phyloP scores from a whole-genome alignment of 2,329 filamentous ascomycete species.

The Fusarium sp. region DNA sequence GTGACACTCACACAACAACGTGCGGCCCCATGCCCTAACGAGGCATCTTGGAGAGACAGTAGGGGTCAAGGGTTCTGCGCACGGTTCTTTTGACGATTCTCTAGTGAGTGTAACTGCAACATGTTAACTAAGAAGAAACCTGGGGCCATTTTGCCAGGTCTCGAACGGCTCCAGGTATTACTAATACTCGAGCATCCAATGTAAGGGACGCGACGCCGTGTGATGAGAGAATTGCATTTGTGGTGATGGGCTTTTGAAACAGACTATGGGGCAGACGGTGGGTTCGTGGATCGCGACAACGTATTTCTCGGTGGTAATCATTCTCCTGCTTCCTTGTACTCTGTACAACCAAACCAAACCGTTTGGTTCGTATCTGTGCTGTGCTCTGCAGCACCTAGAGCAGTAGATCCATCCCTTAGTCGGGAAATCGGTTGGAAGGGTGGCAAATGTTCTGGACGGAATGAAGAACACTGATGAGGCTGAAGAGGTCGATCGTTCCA shows the following conservation, averaged over 20 bases:
- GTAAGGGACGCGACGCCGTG: constrained; percentile 20
- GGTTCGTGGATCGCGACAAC: constrained; percentile 25
- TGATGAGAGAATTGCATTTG: constrained; percentile 23
- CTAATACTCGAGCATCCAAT: constrained; percentile 38
- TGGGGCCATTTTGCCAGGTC: constrained; percentile 29
- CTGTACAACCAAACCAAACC: constrained; percentile 7
- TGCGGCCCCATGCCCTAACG: constrained; percentile 48
- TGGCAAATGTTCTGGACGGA: constrained; percentile 42
- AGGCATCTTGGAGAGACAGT: constrained; percentile 44
- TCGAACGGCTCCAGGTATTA: constrained; percentile 40
- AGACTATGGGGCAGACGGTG: constrained; percentile 23
- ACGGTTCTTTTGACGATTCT: constrained; percentile 38
- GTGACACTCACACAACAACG: constrained; percentile 48
- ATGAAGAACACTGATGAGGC: constrained; percentile 40
- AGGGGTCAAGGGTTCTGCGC: constrained; percentile 37
- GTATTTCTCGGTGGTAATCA: constrained; percentile 19
- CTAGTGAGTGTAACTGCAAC: constrained; percentile 1
- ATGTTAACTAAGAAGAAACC: constrained; percentile 2
- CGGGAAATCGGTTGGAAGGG: background rate
- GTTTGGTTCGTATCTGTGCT: background rate
- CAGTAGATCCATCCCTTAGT: background rate
- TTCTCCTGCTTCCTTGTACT: background rate
- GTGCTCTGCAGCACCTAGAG: background rate
- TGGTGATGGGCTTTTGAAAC: constrained; percentile 36
- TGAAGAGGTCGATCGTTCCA: constrained; percentile 27